Evolutionary conservation across 2,329 filamentous ascomycete species (phyloP), one percentile per base, ranked within the genome.

Genomic region (Xylogone sp.): DNA sequence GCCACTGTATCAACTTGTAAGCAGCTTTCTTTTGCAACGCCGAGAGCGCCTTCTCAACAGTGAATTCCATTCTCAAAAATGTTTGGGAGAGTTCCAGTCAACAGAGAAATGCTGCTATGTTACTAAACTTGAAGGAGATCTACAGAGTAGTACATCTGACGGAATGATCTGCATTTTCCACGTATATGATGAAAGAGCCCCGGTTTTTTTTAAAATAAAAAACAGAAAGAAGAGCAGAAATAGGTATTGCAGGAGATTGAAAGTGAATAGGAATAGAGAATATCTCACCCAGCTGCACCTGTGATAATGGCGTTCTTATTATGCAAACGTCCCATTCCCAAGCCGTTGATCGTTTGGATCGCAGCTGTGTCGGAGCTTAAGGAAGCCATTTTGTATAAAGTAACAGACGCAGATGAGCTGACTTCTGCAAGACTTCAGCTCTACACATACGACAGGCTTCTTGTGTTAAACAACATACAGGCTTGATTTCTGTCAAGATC

Each of bases 241-340:
- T 10, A 27, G 24, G 24, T 44, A 6, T 21, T 24, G 24, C 19
- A 20, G 24, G 47, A 49, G n/a, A 44, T n/a, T 34, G 22, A 34
- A 29, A 49, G 16, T 12, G 43, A 34, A 44, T 43, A 51, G n/a
- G n/a, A n/a, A n/a, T 45, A 21, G 42, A 54, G 53, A 31, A 39
- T 24, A 45, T 31, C 77, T 68, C 74, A 87, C 84, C 84, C 83
- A 63, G 82, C 85, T 57, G 83, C 85, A 61, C 85, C 85, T 34
- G 85, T 88, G 64, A 88, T 76, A 62, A 88, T 65, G 6, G 68
- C 65, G 53, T 71, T 70, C 55, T 68, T 69, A 39, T 65, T 65
- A 56, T 60, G 55, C 27, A 68, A 52, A 56, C 65, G 62, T 51
- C 65, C 66, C 60, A 68, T 65, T n/a, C 56, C 58, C 47, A 68